Evolutionary conservation across 371 early-diverging fungal genomes (phyloP).

Genomic region (Chytridiales sp.): DNA sequence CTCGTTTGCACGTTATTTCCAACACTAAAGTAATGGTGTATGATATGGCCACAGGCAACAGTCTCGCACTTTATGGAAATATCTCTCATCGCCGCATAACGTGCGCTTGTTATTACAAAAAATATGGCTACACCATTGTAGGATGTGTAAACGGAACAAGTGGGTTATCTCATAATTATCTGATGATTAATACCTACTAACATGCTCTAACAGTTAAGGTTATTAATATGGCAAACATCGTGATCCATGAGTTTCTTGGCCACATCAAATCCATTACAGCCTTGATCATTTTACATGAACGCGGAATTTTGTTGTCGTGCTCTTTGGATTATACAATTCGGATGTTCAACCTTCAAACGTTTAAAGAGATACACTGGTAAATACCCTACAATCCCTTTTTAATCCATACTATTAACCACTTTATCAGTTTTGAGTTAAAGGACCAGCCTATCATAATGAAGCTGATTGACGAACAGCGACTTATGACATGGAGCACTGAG

Average conservation of each 20-base stretch:
- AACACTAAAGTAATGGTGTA: conserved; percentile 39
- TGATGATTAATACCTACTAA: background rate
- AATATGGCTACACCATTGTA: conserved; percentile 37
- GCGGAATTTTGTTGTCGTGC: conserved; percentile 41
- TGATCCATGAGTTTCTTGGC: conserved; percentile 46
- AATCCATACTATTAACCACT: background rate
- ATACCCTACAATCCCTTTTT: background rate
- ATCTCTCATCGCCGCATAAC: conserved; percentile 31
- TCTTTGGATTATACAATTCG: conserved; percentile 47
- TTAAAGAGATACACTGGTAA: conserved; percentile 51
- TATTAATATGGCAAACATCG: conserved; percentile 34
- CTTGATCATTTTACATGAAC: conserved; percentile 39
- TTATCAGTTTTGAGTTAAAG: conserved; percentile 32
- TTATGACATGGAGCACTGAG: conserved; percentile 33
- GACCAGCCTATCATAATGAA: conserved; percentile 39
- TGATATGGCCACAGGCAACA: too few relatives aligned
- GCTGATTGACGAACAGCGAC: conserved; percentile 36
- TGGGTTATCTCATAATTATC: background rate
- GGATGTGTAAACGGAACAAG: conserved; percentile 30
- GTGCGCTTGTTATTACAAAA: conserved; percentile 30
- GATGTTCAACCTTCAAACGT: conserved; percentile 45
- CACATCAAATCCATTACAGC: conserved; percentile 49
- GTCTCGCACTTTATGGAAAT: too few relatives aligned
- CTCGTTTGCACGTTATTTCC: conserved; percentile 28
- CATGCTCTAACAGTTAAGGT: conserved; percentile 36